Evolutionary conservation across 2,329 filamentous ascomycete genomes (phyloP), one percentile per base, ranked within the genome.

Genomic region (Botrytis sinoallii): DNA sequence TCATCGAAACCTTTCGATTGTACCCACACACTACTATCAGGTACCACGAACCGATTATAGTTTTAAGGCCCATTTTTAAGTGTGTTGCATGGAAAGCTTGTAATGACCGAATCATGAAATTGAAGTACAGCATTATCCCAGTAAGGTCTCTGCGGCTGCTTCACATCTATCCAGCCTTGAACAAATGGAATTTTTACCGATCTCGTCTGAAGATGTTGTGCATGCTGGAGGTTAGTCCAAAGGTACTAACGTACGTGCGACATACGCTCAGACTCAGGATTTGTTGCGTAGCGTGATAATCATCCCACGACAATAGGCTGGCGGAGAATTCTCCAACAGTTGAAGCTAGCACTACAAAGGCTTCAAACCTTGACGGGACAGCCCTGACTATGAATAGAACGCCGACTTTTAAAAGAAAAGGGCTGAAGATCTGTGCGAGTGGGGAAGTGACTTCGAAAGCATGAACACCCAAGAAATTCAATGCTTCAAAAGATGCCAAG

Each of bases 341-440:
- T 3, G 16, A 52, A 29, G 69, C 40, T 71, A 64, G 44, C 18
- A 29, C 29, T 22, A 38, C n/a, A 71, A 38, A 64, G 9, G 29
- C 69, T 40, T 40, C n/a, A 40, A 32, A 8, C 29, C 16, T 40
- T 29, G 35, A 68, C 25, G 35, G 25, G 46, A 55, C 25, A 55
- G 65, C 35, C 25, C 25, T 57, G 48, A 38, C 46, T 18, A 42
- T 42, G 22, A 68, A 68, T 68, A 68, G 38, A 70, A 60, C 20
- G 18, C 4, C n/a, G 0, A 32, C 20, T 61, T 14, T 29, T 20
- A 32, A 40, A 57, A 40, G n/a, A 35, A 52, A 66, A 55, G 46
- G 67, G 55, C 55, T 61, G 67, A 70, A 61, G 55, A 18, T 70
- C n/a, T 46, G 55, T 70, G 38, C 29, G 67, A n/a, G 32, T 57